Evolutionary conservation across 2,329 filamentous ascomycete genomes (phyloP), one percentile per base, ranked within the genome.

Genomic region (Alternaria longipes): DNA sequence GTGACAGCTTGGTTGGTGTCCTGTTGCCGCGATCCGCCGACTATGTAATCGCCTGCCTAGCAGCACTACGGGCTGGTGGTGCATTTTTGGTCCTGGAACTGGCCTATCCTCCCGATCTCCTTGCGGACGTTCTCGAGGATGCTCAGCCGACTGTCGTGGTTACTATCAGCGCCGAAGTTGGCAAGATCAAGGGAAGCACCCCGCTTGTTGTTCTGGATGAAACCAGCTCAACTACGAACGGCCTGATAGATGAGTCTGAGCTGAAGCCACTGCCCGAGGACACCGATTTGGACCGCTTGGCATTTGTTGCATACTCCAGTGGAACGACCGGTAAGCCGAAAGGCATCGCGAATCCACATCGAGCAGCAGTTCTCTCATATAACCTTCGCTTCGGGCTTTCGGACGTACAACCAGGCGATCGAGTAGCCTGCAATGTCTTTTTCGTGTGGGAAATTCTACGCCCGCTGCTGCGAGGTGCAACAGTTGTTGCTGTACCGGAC

Each of bases 351-450:
- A 94, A 94, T 74, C 89, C 91, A 2, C 91, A 94, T 76, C 84
- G 87, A 70, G 91, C 91, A 16, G 84, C 91, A 0, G 89, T 94
- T 1, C 84, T 86, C 28, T 94, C 91, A 7, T 94, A 94, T 74
- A 83, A 92, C 68, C 78, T 92, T 64, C 83, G 91, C 76, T 94
- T 94, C 71, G 82, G 81, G 9, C 77, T 94, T 50, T 90, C 88
- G 66, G 89, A 94, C 74, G 81, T 92, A 3, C 79, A 84, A 18
- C 89, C 89, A 0, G 91, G 91, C 16, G 91, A 93, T 68, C 86
- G 91, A 7, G 91, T 94, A 11, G 91, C 91, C n/a, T 94, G 91
- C 80, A 94, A 94, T 81, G 91, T 94, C 60, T 94, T 94, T 78
- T 94, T 94, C 74, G 85, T 94, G 47, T 94, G 91, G 91, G 91